Evolutionary conservation across 148 eudicot genomes (phyloP).

Genomic region (Vaccinium macrocarpon): DNA sequence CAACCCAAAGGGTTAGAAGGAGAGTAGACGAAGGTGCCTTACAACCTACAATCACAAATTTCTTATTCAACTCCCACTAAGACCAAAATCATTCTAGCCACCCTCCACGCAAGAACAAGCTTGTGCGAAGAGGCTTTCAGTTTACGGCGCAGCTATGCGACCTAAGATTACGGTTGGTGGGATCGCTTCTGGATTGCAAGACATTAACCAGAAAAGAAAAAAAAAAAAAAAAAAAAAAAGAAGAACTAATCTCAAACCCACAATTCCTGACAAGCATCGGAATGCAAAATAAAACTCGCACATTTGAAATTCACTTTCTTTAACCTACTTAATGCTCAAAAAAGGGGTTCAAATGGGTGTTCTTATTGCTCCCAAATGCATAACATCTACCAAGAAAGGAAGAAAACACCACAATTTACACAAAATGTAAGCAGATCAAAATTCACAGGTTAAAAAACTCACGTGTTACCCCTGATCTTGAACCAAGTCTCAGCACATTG

Average conservation of each 20-base stretch:
- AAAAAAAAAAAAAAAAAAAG: not conserved
- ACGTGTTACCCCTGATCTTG: constrained; percentile 43
- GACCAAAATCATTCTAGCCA: not conserved
- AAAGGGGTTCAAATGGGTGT: not conserved
- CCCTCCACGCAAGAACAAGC: not conserved
- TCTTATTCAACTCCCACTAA: not conserved
- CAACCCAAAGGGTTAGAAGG: not conserved
- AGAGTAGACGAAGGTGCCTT: not conserved
- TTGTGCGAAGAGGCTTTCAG: not conserved
- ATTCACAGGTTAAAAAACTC: not conserved
- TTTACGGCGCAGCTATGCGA: not conserved
- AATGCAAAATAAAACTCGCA: not conserved
- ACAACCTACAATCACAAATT: not conserved
- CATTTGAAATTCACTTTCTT: not conserved
- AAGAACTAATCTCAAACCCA: not conserved
- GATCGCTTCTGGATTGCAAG: not conserved
- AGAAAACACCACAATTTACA: not conserved
- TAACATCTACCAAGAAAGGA: not conserved
- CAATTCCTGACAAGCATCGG: not conserved
- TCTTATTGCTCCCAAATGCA: not conserved
- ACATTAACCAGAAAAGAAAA: no score
- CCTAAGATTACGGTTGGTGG: not conserved
- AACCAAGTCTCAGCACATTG: constrained; percentile 51
- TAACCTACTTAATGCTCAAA: not conserved
- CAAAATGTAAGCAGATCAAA: not conserved